phyloP scores from a whole-genome alignment of 1,284 basidiomycete genomes.

The Cutaneotrichosporon curvatum region DNA sequence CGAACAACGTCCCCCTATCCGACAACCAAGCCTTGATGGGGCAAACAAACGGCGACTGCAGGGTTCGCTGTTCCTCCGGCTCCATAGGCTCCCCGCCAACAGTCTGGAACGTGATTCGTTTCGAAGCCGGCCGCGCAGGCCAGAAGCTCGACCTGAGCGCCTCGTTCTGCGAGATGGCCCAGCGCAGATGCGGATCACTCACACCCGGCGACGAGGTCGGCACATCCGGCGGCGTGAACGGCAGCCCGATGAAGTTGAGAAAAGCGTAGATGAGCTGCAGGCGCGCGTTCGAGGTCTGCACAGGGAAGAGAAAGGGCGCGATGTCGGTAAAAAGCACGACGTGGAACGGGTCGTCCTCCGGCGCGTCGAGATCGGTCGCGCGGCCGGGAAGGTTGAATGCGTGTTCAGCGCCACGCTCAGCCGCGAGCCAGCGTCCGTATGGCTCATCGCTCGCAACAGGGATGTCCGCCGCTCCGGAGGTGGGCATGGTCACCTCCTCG shows the following conservation, averaged over 20 bases:
- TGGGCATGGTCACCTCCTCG: background rate
- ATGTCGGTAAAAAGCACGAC: conserved; percentile 75
- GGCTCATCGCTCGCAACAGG: conserved; percentile 54
- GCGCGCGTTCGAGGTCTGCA: conserved; percentile 54
- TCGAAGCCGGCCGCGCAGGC: conserved; percentile 13
- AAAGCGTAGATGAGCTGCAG: conserved; percentile 65
- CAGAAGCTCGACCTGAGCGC: conserved; percentile 31
- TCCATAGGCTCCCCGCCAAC: conserved; percentile 46
- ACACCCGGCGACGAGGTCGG: conserved; percentile 40
- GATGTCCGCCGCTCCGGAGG: conserved; percentile 44
- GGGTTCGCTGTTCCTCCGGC: conserved; percentile 22
- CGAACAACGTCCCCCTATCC: conserved; percentile 23
- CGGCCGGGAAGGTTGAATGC: conserved; percentile 53
- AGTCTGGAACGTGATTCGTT: conserved; percentile 30
- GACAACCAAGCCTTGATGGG: conserved; percentile 36
- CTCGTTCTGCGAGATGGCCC: conserved; percentile 19
- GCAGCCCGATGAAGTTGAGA: conserved; percentile 68
- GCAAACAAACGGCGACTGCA: conserved; percentile 23
- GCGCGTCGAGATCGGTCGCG: conserved; percentile 52
- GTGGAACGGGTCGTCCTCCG: conserved; percentile 60
- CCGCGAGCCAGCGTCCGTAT: conserved; percentile 61
- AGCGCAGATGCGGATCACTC: conserved; percentile 44
- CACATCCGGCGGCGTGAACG: conserved; percentile 45
- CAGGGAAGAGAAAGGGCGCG: conserved; percentile 57
- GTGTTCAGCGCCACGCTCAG: conserved; percentile 55